Evolutionary conservation across 2,329 filamentous ascomycete species (phyloP), one percentile per base, ranked within the genome.

Genomic region (Grosmannia huntii): DNA sequence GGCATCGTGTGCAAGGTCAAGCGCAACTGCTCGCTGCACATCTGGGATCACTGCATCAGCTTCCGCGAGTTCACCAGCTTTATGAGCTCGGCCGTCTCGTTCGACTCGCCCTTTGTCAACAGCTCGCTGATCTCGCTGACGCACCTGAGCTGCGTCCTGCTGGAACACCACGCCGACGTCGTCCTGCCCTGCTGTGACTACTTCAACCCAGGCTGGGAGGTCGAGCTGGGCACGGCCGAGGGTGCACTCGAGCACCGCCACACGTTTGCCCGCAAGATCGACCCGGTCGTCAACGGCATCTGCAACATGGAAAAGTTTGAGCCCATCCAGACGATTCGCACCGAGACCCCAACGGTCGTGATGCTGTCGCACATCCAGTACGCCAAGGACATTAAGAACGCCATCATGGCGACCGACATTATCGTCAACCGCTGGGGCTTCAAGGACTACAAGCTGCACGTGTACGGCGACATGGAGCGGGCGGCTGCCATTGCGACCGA

Each of bases 401-500:
- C 82, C 4, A 75, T 85, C 27, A 71, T 84, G 5, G 81, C 82
- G 7, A 82, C 82, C 1, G 82, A 85, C 63, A 78, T 85, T 61
- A 84, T 85, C 61, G 76, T 84, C 62, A 84, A 85, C 65, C 75
- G 81, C 63, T 85, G 78, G 75, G 81, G 82, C n/a, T 84, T 85
- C 68, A 76, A 74, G 49, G 81, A 85, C 60, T 85, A 85, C 67
- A 74, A 77, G 57, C 75, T 85, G 2, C 76, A 82, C 59, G 78
- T 85, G 21, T 85, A 85, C 64, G 82, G 82, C 12, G 81, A 80
- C 21, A 78, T 83, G 58, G 82, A 85, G 67, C 81, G 82, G 3
- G 57, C 57, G 12, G 57, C 57, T 33, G 76, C 76, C 2, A 81
- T 81, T 64, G 78, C 78, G 7, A 79, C 76, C 0, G 79, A 81